Percentiles rank a stretch among this genome's conserved stretches.
These are phyloP conservation scores for Chytriomyces confervae DNA, from an alignment of 192 early-diverging fungal species.

Conservation along the genomic window DNA sequence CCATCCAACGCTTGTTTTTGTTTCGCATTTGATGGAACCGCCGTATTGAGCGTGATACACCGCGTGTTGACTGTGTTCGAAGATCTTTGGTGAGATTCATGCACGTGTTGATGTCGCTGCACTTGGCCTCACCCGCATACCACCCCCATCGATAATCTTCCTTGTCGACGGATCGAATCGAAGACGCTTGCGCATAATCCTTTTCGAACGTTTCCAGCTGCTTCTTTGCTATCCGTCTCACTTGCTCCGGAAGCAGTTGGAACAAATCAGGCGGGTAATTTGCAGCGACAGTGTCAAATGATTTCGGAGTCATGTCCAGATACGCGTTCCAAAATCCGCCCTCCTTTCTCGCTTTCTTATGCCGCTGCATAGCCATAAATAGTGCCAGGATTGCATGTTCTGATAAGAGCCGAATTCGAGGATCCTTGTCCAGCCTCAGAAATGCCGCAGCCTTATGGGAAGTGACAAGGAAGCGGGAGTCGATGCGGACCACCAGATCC, in stretches of 20 bases:
- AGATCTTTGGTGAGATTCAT: background rate
- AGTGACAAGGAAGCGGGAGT: constrained; percentile 25
- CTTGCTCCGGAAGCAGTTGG: background rate
- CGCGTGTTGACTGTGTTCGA: too few relatives aligned
- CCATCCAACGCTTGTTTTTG: too few relatives aligned
- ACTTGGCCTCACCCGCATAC: background rate
- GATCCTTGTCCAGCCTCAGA: background rate
- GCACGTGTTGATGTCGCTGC: background rate
- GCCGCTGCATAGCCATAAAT: background rate
- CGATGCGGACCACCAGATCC: constrained; percentile 11
- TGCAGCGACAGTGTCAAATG: background rate
- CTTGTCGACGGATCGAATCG: background rate
- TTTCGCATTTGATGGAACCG: too few relatives aligned
- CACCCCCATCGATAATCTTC: background rate
- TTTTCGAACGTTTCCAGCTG: background rate
- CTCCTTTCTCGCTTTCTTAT: background rate
- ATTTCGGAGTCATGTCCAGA: background rate
- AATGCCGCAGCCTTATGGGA: constrained; percentile 4
- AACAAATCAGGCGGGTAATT: background rate
- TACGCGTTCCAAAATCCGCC: background rate
- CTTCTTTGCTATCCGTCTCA: background rate
- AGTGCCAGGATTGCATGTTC: constrained; percentile 16
- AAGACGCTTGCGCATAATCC: background rate
- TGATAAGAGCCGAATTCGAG: background rate
- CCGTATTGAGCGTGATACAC: too few relatives aligned